Evolutionary conservation across 2,329 filamentous ascomycete species (phyloP).

Genomic region (Hypoxylon sp.): DNA sequence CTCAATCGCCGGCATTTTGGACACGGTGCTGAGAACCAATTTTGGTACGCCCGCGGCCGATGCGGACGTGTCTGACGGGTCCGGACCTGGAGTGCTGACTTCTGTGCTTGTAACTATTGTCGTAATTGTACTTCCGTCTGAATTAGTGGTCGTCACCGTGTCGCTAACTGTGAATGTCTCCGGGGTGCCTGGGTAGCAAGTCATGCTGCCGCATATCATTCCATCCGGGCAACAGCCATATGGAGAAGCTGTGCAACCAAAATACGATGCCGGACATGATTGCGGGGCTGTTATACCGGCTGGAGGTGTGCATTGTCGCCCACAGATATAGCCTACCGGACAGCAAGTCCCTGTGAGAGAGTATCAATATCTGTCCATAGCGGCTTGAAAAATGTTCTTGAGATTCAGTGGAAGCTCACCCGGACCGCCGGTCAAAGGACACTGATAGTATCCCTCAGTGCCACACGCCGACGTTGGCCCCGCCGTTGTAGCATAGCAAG

Average conservation of each 20-base stretch:
- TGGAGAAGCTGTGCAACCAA: slow-evolving; percentile 65
- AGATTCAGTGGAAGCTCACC: slow-evolving; percentile 34
- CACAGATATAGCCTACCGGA: slow-evolving; percentile 63
- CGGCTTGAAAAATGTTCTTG: slow-evolving; percentile 1
- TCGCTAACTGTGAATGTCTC: slow-evolving; percentile 62
- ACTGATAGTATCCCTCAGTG: slow-evolving; percentile 58
- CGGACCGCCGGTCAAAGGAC: slow-evolving; percentile 57
- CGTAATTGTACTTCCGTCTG: slow-evolving; percentile 58
- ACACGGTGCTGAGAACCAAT: slow-evolving; percentile 61
- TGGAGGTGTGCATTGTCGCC: slow-evolving; percentile 61
- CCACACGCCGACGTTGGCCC: slow-evolving; percentile 59
- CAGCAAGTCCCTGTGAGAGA: slow-evolving; percentile 61
- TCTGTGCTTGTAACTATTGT: slow-evolving; percentile 60
- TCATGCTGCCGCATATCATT: slow-evolving; percentile 63
- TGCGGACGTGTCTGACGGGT: slow-evolving; percentile 49
- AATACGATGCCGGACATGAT: slow-evolving; percentile 63
- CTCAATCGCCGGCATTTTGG: slow-evolving; percentile 58
- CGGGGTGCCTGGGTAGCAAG: slow-evolving; percentile 65
- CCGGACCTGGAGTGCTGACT: slow-evolving; percentile 51
- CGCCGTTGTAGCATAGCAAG: slow-evolving; percentile 64
- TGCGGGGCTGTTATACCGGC: slow-evolving; percentile 59
- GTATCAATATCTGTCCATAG: slow-evolving; percentile 12
- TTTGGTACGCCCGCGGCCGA: slow-evolving; percentile 57
- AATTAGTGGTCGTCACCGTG: slow-evolving; percentile 63
- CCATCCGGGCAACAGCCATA: slow-evolving; percentile 69